A percentile compares a stretch with the other conserved stretches of the same genome.
Conservation (phyloP, 2,329 filamentous ascomycete genomes). For the Diaporthe longicolla region DNA sequence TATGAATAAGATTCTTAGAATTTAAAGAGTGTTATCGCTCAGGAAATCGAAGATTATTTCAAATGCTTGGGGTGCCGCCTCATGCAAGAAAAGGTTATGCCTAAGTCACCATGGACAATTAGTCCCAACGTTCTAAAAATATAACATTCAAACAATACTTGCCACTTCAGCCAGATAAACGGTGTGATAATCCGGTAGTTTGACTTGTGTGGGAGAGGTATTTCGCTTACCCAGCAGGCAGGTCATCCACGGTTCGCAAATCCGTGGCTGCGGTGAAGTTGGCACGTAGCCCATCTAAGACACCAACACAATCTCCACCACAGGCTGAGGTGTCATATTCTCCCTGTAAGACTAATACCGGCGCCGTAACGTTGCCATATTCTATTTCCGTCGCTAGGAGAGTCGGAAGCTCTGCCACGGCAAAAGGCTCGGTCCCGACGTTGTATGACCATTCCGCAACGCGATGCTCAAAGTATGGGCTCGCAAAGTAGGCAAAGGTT, state of each 20-base stretch:
- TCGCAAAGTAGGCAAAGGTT: slow-evolving; percentile 49
- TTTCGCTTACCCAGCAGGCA: slow-evolving; percentile 49
- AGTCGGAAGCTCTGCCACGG: slow-evolving; percentile 49
- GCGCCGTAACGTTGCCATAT: slow-evolving; percentile 45
- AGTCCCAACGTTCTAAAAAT: neutral
- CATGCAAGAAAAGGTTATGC: slow-evolving; percentile 50
- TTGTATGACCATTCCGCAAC: slow-evolving; percentile 49
- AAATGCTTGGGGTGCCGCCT: slow-evolving; percentile 49
- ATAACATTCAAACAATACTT: fast-evolving
- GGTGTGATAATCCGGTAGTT: too few species aligned
- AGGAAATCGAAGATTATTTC: slow-evolving; percentile 48
- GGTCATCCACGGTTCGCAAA: slow-evolving; percentile 49
- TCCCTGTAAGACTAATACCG: slow-evolving; percentile 49
- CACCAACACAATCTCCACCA: slow-evolving; percentile 49
- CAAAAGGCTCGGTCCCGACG: slow-evolving; percentile 50
- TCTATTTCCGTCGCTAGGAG: slow-evolving; percentile 46
- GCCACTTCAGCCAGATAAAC: neutral
- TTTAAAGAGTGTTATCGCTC: slow-evolving; percentile 39
- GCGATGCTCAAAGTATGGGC: slow-evolving; percentile 47
- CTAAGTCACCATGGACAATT: slow-evolving; percentile 33
- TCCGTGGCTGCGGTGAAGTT: slow-evolving; percentile 45
- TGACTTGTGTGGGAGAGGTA: neutral
- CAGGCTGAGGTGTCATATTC: slow-evolving; percentile 50
- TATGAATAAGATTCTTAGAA: neutral
- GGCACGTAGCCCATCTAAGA: slow-evolving; percentile 43